Evolutionary conservation across 2,329 filamentous ascomycete species (phyloP).

Genomic region (Dryadomyces sulphureus): DNA sequence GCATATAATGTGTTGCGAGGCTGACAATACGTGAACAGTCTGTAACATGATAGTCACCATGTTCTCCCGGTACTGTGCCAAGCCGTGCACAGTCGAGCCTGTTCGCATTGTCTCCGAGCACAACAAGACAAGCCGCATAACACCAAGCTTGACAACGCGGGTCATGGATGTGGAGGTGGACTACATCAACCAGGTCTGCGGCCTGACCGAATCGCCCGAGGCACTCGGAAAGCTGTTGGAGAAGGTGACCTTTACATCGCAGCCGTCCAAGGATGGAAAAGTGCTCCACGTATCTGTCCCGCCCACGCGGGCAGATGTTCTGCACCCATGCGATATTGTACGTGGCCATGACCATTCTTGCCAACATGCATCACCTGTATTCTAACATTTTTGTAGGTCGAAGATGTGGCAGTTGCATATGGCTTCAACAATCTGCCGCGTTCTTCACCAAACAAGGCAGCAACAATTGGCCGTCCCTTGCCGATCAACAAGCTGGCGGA

Average conservation of each 20-base stretch:
- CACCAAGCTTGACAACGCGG: slow-evolving; percentile 66
- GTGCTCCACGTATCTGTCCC: slow-evolving; percentile 73
- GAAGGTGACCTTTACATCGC: slow-evolving; percentile 80
- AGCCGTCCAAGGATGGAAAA: slow-evolving; percentile 54
- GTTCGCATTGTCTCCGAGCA: slow-evolving; percentile 85
- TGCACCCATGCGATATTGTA: slow-evolving; percentile 82
- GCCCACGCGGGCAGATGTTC: slow-evolving; percentile 79
- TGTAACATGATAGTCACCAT: slow-evolving; percentile 85
- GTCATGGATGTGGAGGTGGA: slow-evolving; percentile 70
- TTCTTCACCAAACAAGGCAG: slow-evolving; percentile 71
- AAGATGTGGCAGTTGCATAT: slow-evolving; percentile 91
- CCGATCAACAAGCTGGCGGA: slow-evolving; percentile 90
- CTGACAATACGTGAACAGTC: slow-evolving; percentile 1
- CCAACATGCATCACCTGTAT: neutral
- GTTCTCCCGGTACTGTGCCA: slow-evolving; percentile 84
- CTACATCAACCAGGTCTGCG: slow-evolving; percentile 89
- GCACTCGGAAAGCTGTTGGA: slow-evolving; percentile 66
- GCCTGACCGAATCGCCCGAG: slow-evolving; percentile 58
- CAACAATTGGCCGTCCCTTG: slow-evolving; percentile 73
- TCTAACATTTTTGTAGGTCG: slow-evolving; percentile 43
- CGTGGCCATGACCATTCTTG: neutral
- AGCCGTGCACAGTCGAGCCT: slow-evolving; percentile 86
- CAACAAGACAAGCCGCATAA: slow-evolving; percentile 69
- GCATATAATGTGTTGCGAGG: neutral
- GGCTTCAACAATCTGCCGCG: slow-evolving; percentile 94